phyloP scores from a whole-genome alignment of 2,329 filamentous ascomycete species.

The Exophiala dermatitidis region DNA sequence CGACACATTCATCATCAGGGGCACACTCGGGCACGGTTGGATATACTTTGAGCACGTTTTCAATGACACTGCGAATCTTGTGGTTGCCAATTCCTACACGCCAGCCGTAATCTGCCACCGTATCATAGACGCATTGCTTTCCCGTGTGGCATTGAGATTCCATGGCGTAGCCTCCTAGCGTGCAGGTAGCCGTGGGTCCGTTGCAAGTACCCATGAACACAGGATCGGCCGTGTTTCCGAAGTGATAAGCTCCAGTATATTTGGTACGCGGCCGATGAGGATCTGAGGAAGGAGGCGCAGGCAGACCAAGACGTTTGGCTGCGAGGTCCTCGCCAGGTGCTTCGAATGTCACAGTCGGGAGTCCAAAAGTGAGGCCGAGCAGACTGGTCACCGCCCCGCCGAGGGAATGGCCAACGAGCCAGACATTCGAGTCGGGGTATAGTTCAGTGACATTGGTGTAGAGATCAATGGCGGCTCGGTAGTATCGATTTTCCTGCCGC shows the following conservation, averaged over 20 bases:
- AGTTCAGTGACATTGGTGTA: conserved; percentile 87
- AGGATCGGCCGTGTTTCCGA: conserved; percentile 92
- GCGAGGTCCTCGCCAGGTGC: conserved; percentile 86
- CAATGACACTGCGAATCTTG: conserved; percentile 80
- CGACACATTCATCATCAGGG: conserved; percentile 70
- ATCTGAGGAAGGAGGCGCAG: conserved; percentile 70
- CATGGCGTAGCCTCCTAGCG: conserved; percentile 86
- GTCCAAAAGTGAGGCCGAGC: conserved; percentile 80
- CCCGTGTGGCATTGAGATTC: conserved; percentile 90
- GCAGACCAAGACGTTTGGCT: conserved; percentile 74
- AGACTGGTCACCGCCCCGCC: conserved; percentile 86
- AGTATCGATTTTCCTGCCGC: conserved; percentile 79
- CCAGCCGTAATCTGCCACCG: conserved; percentile 86
- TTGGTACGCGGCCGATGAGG: conserved; percentile 59
- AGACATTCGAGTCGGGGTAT: conserved; percentile 77
- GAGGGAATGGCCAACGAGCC: conserved; percentile 87
- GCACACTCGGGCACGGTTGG: conserved; percentile 71
- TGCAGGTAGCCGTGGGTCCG: conserved; percentile 78
- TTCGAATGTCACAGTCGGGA: conserved; percentile 88
- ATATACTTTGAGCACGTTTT: conserved; percentile 78
- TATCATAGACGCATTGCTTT: conserved; percentile 82
- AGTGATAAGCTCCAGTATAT: conserved; percentile 76
- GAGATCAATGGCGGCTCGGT: conserved; percentile 77
- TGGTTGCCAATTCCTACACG: conserved; percentile 85
- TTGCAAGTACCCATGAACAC: conserved; percentile 93